Evolutionary conservation across 2,329 filamentous ascomycete species (phyloP).

Genomic region (Mollisia scopiformis): DNA sequence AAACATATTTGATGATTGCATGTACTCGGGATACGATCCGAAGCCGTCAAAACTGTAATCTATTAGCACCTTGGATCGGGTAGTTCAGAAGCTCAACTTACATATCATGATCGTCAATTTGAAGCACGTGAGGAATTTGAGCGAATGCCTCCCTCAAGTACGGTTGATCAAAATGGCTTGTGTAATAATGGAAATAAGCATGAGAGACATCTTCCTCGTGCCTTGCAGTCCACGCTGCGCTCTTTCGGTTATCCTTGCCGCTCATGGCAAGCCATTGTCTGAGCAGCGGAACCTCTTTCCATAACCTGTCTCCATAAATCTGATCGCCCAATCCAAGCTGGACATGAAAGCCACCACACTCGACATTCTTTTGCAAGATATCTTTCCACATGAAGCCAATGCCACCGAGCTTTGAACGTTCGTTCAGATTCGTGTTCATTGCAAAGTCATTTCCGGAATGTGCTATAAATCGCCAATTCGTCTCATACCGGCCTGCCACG

Average conservation of each 20-base stretch:
- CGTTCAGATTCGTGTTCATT: conserved; percentile 81
- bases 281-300: conserved; percentile 92
- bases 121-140: conserved; percentile 91
- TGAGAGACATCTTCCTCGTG: conserved; percentile 95
- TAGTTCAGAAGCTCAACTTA: conserved; percentile 54
- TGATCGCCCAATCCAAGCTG: conserved; percentile 92
- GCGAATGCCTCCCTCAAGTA: conserved; percentile 94
- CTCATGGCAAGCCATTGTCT: conserved; percentile 95
- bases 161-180: conserved; percentile 96
- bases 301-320: conserved; percentile 92
- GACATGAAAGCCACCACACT: conserved; percentile 93
- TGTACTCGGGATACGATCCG: conserved; percentile 95
- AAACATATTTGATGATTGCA: conserved; percentile 97
- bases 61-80: conserved; percentile 11
- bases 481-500: conserved; percentile 87
- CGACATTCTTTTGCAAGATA: conserved; percentile 93
- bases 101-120: conserved; percentile 98
- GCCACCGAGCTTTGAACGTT: conserved; percentile 83
- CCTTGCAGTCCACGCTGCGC: conserved; percentile 86
- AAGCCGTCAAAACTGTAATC: conserved; percentile 87
- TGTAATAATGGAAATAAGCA: conserved; percentile 99
- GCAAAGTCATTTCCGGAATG: conserved; percentile 97
- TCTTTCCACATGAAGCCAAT: conserved; percentile 99
- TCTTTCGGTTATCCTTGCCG: conserved; percentile 91
- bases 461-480: conserved; percentile 92